Base-by-base conservation (phyloP, 1,284 basidiomycete species). In the Ustilago bromivora region DNA sequence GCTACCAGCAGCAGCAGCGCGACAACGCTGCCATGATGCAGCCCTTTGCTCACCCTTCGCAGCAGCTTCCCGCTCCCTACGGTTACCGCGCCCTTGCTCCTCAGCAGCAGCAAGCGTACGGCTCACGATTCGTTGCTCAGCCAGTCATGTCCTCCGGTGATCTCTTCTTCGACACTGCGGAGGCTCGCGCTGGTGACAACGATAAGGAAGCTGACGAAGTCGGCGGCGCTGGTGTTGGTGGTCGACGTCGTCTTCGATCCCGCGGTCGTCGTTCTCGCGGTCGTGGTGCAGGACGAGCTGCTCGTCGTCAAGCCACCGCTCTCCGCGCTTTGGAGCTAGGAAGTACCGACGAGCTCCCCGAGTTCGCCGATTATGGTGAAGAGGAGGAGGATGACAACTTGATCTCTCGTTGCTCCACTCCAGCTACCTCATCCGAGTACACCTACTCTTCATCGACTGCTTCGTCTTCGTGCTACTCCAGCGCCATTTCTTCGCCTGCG, bases 271-370 rank as follows among this genome's bases (percentile, higher is more conserved):
- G 80, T 4, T 72, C 68, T 13, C 78, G 80, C 11, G 80, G 80
- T 9, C 71, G 80, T n/a, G 80, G 80, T 15, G 80, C 80, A 1
- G 80, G 80, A 8, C 63, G 80, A 6, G 80, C 80, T 1, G 80
- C 80, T 3, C 66, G 80, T 51, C 68, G 80, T 34, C 72, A 76
- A 58, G 80, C 80, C 1, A 79, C 80, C 3, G 80, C 80, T 3
- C 47, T 80, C 4, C 55, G 67, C 10, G 71, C 79, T 1, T 49
- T 71, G n/a, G 58, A 65, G 5, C 41, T 65, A 8, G 61, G 49
- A 28, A 51, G 34, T 61, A 72, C 70, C 35, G 64, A 63, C 40
- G 64, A 76, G 46, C 53, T 66, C 10, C 17, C 32, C 61, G 68
- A 71, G 13, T 58, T 64, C 4, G 64, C 32, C 31, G 49, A 34